phyloP scores from a whole-genome alignment of 169 alveolate genomes.

The Plasmodium adleri region DNA sequence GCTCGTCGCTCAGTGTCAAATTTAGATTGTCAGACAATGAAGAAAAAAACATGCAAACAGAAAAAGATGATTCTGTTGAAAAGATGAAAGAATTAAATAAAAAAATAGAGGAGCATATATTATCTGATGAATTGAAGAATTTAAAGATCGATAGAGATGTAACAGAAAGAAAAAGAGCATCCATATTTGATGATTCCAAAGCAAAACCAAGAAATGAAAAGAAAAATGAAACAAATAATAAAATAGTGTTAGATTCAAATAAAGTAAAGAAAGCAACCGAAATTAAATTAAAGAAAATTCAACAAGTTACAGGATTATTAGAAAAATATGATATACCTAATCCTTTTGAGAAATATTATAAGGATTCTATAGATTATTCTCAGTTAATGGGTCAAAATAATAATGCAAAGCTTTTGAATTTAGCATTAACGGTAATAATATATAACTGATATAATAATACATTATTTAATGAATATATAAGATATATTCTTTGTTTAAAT shows the following conservation, averaged over 20 bases:
- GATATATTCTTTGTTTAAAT: no score
- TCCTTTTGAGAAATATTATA: constrained; percentile 55
- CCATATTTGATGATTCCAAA: constrained; percentile 71
- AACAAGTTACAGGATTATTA: constrained; percentile 70
- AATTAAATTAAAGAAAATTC: constrained; percentile 71
- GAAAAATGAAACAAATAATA: constrained; percentile 38
- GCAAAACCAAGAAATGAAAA: constrained; percentile 31
- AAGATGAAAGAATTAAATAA: constrained; percentile 36
- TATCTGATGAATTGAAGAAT: constrained; percentile 61
- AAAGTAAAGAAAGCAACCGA: constrained; percentile 72
- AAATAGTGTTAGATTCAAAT: constrained; percentile 65
- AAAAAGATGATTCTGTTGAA: constrained; percentile 22
- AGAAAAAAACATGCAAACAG: neutral
- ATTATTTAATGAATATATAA: neutral
- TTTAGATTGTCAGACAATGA: constrained; percentile 37
- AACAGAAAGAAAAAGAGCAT: constrained; percentile 71
- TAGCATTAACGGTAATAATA: constrained; percentile 37
- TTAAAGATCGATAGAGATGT: constrained; percentile 52
- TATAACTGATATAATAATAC: neutral
- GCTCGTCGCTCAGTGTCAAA: constrained; percentile 63
- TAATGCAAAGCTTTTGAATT: constrained; percentile 36
- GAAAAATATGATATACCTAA: constrained; percentile 73
- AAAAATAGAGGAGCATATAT: constrained; percentile 63
- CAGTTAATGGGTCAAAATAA: constrained; percentile 34
- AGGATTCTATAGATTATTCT: constrained; percentile 63